Conservation (phyloP, 345 rosid species). For the Citrus glauca region DNA sequence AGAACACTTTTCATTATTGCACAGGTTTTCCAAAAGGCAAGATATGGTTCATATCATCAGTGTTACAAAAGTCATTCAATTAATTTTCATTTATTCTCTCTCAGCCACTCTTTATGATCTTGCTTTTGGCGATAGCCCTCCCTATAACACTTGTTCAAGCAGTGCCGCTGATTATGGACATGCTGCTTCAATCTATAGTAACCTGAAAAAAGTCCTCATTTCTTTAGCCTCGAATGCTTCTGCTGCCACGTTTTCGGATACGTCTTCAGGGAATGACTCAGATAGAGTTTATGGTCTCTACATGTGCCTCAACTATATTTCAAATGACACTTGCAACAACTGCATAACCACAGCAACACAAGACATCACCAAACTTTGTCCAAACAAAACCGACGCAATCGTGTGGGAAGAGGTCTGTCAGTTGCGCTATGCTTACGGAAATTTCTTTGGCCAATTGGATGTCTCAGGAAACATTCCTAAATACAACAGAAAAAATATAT, state of each 20-base stretch:
- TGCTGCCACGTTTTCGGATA: neutral
- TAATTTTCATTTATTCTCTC: neutral
- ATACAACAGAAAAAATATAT: slow-evolving; percentile 12
- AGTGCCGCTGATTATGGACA: neutral
- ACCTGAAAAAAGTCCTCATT: neutral
- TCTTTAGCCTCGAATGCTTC: slow-evolving; percentile 18
- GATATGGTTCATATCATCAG: neutral
- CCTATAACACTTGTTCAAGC: slow-evolving; percentile 7
- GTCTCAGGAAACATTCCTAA: slow-evolving; percentile 16
- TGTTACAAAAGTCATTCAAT: neutral
- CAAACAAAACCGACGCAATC: slow-evolving; percentile 18
- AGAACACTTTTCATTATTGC: neutral
- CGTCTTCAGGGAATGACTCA: slow-evolving; percentile 16
- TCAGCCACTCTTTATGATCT: neutral
- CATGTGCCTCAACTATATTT: slow-evolving; percentile 33
- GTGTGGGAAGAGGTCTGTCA: slow-evolving; percentile 41
- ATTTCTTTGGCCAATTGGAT: slow-evolving; percentile 30
- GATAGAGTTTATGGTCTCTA: slow-evolving; percentile 27
- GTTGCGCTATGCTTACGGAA: slow-evolving; percentile 24
- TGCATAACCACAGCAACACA: slow-evolving; percentile 19
- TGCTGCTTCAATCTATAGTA: slow-evolving; percentile 1
- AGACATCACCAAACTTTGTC: slow-evolving; percentile 20
- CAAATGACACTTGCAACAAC: slow-evolving; percentile 6
- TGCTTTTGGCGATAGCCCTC: slow-evolving; percentile 18
- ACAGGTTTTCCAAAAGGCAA: neutral